Evolutionary conservation across 148 eudicot species (phyloP), one percentile per base, ranked within the genome.

Genomic region (Rhododendron griersonianum): DNA sequence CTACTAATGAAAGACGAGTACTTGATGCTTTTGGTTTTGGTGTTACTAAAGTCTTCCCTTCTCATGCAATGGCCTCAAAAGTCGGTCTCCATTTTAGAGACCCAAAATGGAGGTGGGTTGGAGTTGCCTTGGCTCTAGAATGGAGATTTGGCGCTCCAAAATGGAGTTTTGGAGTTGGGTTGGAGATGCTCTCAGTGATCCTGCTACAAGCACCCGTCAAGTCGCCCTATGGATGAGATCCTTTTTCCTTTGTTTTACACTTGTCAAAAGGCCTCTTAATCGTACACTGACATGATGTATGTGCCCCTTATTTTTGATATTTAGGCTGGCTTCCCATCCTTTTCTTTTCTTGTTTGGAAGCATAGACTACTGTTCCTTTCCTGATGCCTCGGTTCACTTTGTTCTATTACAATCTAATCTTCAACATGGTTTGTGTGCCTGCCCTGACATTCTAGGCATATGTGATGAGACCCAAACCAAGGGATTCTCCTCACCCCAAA

Each of bases 401-500:
- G 25, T 28, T 51, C 7, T 47, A 50, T 41, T 28, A 19, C 21
- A 65, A 15, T 67, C 10, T 41, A 82, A 59, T 83, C 48, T 82
- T 63, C 44, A 18, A 86, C 37, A 61, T 87, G 85, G 2, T 25
- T 57, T 33, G 50, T 74, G 7, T 30, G 39, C 48, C 86, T 39
- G 79, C 53, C 55, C 21, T 83, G 75, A 63, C 61, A 85, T 92
- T 79, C 7, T 80, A 98, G 99, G 96, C 95, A 79, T 92, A 86
- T 85, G 92, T 92, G 80, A 89, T 98, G 98, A 94, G 93, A 92
- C 96, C 94, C 83, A 98, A 93, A 91, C 89, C 94, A 71, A 95
- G 89, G 86, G 90, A 94, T 77, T 88, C 92, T 69, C 86, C 87
- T 65, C 93, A 73, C 81, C 98, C 96, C 83, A 98, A 94, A 90